Evolutionary conservation across 2,329 filamentous ascomycete species (phyloP).

Genomic region (Fusarium globosum): DNA sequence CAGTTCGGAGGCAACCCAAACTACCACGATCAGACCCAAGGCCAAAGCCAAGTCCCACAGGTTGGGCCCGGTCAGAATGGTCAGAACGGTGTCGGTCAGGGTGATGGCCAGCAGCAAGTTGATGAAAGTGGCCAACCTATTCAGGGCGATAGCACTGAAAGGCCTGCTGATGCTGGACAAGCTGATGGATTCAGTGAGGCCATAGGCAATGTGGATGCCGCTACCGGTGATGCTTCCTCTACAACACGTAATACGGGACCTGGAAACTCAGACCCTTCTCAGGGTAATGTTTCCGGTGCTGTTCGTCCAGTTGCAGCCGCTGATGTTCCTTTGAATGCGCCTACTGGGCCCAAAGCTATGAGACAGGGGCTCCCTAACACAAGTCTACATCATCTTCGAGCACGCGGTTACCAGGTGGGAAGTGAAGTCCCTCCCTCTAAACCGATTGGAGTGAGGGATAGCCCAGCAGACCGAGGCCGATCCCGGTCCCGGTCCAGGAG

Average conservation of each 20-base stretch:
- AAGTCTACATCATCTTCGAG: constrained; percentile 74
- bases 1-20: constrained; percentile 55
- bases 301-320: constrained; percentile 50
- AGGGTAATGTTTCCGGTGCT: constrained; percentile 38
- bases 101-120: constrained; percentile 44
- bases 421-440: constrained; percentile 50
- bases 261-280: constrained; percentile 21
- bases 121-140: constrained; percentile 56
- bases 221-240: constrained; percentile 34
- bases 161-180: constrained; percentile 34
- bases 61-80: constrained; percentile 40
- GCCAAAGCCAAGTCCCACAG: constrained; percentile 47
- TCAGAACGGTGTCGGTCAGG: constrained; percentile 36
- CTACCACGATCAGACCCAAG: constrained; percentile 53
- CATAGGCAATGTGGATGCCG: constrained; percentile 44
- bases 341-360: constrained; percentile 95
- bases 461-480: constrained; percentile 40
- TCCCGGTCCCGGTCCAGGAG: constrained; percentile 58
- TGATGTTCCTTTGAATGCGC: constrained; percentile 74
- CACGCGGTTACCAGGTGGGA: constrained; percentile 61
- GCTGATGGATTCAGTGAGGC: constrained; percentile 45
- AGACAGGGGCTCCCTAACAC: constrained; percentile 87
- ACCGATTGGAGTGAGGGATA: constrained; percentile 31
- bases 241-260: constrained; percentile 34
- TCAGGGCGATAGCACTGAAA: constrained; percentile 37